A percentile compares a stretch with the other conserved stretches of the same genome.
Conservation (phyloP, 73 alveolate species). For the Stentor roeselii region DNA sequence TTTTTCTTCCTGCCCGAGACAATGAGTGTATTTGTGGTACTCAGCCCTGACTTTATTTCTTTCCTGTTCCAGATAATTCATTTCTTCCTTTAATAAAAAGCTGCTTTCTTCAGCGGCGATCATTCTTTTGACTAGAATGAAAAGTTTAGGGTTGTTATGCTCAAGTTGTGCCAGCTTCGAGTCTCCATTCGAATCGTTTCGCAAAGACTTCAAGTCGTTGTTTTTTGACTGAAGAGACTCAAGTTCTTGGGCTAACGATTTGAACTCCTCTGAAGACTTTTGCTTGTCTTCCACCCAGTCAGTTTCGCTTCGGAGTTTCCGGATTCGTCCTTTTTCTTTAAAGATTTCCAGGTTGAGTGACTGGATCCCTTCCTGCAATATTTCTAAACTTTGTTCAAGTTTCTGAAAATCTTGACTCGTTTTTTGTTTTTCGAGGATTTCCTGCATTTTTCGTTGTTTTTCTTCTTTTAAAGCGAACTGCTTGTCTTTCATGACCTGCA, state of each 20-base stretch:
- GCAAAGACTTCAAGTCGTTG: not conserved
- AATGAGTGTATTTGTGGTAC: not conserved
- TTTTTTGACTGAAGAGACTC: not conserved
- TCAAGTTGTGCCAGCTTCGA: not conserved
- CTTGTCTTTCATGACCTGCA: not conserved
- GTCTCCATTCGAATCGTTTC: not conserved
- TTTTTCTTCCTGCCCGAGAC: conserved; percentile 7
- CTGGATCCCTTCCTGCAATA: not conserved
- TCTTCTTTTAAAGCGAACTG: not conserved
- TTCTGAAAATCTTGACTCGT: not conserved
- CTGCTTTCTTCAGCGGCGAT: not conserved
- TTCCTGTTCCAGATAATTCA: not conserved
- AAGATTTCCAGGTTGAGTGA: not conserved
- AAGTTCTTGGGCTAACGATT: not conserved
- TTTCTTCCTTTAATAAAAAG: not conserved
- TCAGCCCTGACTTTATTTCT: not conserved
- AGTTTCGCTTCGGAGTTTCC: not conserved
- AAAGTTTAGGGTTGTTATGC: not conserved
- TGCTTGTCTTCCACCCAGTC: not conserved
- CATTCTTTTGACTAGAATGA: not conserved
- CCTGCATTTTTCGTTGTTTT: not conserved
- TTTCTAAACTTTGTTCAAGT: not conserved
- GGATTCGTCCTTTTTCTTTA: not conserved
- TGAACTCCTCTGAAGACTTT: not conserved
- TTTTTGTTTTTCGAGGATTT: not conserved